Evolutionary conservation across 352 stramenopile genomes (phyloP).

Genomic region (Stramenopiles sp.): DNA sequence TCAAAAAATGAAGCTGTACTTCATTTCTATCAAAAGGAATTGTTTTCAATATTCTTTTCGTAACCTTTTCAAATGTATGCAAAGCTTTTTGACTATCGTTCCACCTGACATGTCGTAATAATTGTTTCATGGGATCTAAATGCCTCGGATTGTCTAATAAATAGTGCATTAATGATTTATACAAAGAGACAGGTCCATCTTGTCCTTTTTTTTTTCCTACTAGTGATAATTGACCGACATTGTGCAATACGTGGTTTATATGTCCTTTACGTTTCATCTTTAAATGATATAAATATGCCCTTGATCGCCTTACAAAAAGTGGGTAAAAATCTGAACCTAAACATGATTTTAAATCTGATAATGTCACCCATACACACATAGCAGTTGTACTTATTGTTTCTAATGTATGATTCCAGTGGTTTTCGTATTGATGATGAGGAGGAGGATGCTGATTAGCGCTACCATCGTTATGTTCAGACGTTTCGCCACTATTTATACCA

Average conservation of each 20-base stretch:
- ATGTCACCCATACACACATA: not conserved
- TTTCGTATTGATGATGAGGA: too few relatives aligned
- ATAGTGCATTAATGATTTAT: too few relatives aligned
- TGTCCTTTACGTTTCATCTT: too few relatives aligned
- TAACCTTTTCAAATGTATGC: not conserved
- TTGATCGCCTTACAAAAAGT: not conserved
- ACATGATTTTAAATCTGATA: not conserved
- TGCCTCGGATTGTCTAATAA: too few relatives aligned
- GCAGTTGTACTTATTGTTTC: not conserved
- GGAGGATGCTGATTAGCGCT: too few relatives aligned
- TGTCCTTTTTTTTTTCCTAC: too few relatives aligned
- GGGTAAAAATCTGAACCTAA: not conserved
- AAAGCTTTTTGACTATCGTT: not conserved
- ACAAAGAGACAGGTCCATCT: too few relatives aligned
- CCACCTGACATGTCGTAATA: not conserved
- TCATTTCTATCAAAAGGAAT: not conserved
- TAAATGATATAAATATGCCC: not conserved
- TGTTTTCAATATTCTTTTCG: not conserved
- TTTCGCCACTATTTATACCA: too few relatives aligned
- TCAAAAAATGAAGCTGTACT: not conserved
- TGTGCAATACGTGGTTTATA: too few relatives aligned
- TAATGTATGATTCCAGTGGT: not conserved
- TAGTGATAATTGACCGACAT: too few relatives aligned
- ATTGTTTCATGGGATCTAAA: too few relatives aligned
- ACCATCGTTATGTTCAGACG: too few relatives aligned